These are phyloP conservation scores for Beauveria australis DNA, from an alignment of 2,329 filamentous ascomycete genomes.

Conservation along the genomic window DNA sequence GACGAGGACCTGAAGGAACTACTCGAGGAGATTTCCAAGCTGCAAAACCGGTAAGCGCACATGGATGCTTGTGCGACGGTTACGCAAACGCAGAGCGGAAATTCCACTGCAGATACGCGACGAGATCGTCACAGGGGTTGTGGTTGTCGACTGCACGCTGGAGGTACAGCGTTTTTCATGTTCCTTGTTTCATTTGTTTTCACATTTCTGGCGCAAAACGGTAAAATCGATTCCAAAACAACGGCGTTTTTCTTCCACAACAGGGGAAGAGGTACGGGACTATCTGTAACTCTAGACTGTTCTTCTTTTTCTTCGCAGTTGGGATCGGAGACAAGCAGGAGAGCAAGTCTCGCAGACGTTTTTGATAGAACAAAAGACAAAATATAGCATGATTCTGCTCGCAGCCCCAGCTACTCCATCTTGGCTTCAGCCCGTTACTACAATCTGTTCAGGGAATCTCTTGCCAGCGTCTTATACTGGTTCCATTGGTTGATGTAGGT, in stretches of 20 bases:
- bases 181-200: slow-evolving; percentile 8
- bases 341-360: not conserved
- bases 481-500: slow-evolving; percentile 31
- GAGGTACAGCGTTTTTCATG: not conserved
- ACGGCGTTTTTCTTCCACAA: slow-evolving; percentile 11
- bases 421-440: not conserved
- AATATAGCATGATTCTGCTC: slow-evolving; percentile 1
- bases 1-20: slow-evolving; percentile 84
- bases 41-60: slow-evolving; percentile 36
- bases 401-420: not conserved
- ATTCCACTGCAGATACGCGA: not conserved
- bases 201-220: slow-evolving; percentile 24
- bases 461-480: slow-evolving; percentile 20
- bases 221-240: slow-evolving; percentile 17
- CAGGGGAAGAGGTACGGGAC: not conserved
- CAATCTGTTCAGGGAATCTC: not conserved
- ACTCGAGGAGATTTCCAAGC: slow-evolving; percentile 82
- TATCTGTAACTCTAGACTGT: not conserved
- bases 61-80: not conserved
- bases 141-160: slow-evolving; percentile 1
- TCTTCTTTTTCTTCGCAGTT: not conserved
- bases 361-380: not conserved
- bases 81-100: not conserved
- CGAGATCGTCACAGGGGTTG: slow-evolving; percentile 7
- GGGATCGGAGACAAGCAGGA: not conserved